Evolutionary conservation across 1,284 basidiomycete species (phyloP), one percentile per base, ranked within the genome.

Genomic region (Neonothopanus nambi): DNA sequence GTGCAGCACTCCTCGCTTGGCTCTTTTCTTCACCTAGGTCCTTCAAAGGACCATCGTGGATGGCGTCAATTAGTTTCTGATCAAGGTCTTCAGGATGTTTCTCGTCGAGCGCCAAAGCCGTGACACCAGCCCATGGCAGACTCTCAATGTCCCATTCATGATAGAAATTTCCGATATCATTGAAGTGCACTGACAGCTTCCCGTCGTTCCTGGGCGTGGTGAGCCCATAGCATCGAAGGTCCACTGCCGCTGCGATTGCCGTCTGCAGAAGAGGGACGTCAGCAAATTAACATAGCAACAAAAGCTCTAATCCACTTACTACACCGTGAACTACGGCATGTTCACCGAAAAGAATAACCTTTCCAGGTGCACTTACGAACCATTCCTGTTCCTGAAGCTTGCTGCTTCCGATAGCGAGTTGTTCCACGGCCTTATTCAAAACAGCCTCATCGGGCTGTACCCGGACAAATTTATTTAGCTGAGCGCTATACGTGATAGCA

Each of bases 251-350:
- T 9, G 96, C 97, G 47, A 99, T 84, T 5, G 97, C 97, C 55
- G 95, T 97, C 86, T 95, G 60, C 42, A 49, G 20, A 58, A 55
- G 15, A 49, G 43, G 36, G 35, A 30, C 28, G 11, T n/a, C 42
- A 57, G 55, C n/a, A 52, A 44, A 36, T 17, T 4, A 9, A 13
- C 24, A n/a, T n/a, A 26, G 5, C 4, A 30, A 45, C 24, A 15
- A 45, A 30, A n/a, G n/a, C 21, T 13, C 9, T 13, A 3, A 33
- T 33, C 30, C 13, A 83, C 91, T 79, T 68, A 93, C 92, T 51
- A 95, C 91, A 52, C 97, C 97, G 68, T 99, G 91, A 20, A 99
- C 97, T 50, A 99, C 97, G 15, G 97, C 97, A 72, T 99, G 97
- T 73, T 99, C 97, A 50, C 97, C 97, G 62, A 99, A 99, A 54